Percentiles rank a stretch among this genome's conserved stretches.
These are phyloP conservation scores for Pleurotus cornucopiae DNA, from an alignment of 768 basidiomycete genomes.

Conservation along the genomic window DNA sequence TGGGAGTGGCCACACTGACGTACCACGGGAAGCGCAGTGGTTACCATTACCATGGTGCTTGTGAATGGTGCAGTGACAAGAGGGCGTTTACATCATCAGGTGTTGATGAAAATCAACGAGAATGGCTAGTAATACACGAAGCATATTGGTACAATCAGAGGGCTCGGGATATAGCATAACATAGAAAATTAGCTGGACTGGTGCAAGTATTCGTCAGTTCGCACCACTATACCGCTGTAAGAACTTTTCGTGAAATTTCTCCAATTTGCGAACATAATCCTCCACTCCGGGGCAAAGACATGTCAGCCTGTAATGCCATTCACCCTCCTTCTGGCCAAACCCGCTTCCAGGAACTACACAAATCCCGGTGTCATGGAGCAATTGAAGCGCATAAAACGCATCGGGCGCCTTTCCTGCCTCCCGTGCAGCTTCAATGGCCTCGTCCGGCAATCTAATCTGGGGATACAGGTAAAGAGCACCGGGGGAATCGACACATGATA, in stretches of 20 bases:
- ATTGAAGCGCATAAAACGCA: constrained; percentile 78
- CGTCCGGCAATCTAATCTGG: constrained; percentile 65
- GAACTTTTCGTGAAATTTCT: constrained; percentile 37
- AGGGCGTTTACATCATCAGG: no score
- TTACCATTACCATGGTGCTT: no score
- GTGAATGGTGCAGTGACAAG: no score
- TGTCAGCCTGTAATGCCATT: constrained; percentile 89
- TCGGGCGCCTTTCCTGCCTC: constrained; percentile 78
- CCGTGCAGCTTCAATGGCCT: constrained; percentile 70
- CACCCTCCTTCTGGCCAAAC: constrained; percentile 89
- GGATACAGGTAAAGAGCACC: constrained; percentile 96
- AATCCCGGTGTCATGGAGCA: constrained; percentile 89
- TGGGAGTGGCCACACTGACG: neutral
- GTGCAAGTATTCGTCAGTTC: neutral
- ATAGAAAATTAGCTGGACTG: no score
- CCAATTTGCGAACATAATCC: constrained; percentile 84
- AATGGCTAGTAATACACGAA: no score
- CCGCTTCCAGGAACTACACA: constrained; percentile 93
- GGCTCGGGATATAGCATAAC: no score
- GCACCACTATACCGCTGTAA: constrained; percentile 26
- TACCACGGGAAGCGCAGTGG: neutral
- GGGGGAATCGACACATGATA: constrained; percentile 84
- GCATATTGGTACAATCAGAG: no score
- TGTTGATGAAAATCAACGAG: no score
- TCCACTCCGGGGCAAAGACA: constrained; percentile 94